Percentiles rank a stretch among this genome's conserved stretches.
Evolutionary conservation across 805 yeast species (phyloP).

Genomic region (Naumovozyma baii): DNA sequence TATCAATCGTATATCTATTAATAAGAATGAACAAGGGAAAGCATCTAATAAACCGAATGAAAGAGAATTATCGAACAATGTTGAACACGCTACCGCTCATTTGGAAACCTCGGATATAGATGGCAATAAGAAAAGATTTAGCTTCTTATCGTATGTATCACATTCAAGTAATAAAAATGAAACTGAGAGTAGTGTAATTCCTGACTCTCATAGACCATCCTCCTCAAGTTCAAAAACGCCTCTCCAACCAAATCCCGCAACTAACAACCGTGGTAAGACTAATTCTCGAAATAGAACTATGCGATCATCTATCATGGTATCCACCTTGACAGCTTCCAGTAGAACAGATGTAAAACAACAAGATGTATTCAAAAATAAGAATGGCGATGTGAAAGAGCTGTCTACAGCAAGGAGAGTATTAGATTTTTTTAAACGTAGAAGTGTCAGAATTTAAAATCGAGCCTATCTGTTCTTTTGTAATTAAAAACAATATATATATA

Average conservation of each 20-base stretch:
- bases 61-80: background rate
- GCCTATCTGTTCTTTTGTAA: background rate
- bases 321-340: conserved; percentile 1
- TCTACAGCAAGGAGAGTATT: conserved; percentile 71
- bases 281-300: background rate
- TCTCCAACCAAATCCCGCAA: background rate
- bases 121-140: conserved; percentile 7
- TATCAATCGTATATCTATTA: background rate
- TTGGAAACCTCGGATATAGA: background rate
- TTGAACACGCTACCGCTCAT: background rate
- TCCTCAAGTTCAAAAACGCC: background rate
- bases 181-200: background rate
- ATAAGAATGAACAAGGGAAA: no score
- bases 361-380: no score
- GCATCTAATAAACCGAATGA: no score
- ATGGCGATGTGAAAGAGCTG: conserved; percentile 1
- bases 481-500: no score
- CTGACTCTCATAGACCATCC: no score
- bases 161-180: no score
- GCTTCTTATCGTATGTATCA: conserved; percentile 11
- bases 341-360: background rate
- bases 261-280: background rate
- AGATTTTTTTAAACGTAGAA: conserved; percentile 70
- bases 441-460: conserved; percentile 31
- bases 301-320: conserved; percentile 10